phyloP scores from a whole-genome alignment of 176 grass and related monocot genomes.

The Carex pumila region DNA sequence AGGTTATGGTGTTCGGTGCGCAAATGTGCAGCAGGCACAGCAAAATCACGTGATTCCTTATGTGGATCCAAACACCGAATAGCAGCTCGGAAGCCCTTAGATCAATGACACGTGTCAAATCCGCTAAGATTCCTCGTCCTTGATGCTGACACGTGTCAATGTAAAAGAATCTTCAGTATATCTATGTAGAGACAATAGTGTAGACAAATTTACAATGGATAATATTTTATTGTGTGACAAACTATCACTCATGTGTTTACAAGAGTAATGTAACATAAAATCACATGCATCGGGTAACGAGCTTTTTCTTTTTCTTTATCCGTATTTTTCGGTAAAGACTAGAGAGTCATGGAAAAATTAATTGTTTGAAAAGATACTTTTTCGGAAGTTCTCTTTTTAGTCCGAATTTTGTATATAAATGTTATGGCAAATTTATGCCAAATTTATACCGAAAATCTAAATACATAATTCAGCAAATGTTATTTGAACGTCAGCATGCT shows the following conservation, averaged over 20 bases:
- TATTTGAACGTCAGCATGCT: too few species aligned
- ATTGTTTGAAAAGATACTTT: neutral
- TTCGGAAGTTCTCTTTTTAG: neutral
- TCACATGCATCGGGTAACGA: neutral
- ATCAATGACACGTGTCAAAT: neutral
- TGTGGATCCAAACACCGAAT: neutral
- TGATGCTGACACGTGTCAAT: neutral
- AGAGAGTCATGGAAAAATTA: neutral
- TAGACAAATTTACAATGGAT: neutral
- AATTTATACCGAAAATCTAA: too few species aligned
- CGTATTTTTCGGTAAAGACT: neutral
- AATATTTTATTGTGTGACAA: neutral
- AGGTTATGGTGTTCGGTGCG: slow-evolving; percentile 2
- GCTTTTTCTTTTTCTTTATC: neutral
- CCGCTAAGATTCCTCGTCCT: neutral
- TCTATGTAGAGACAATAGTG: neutral
- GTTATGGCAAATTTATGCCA: too few species aligned
- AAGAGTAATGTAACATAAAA: neutral
- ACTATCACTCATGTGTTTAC: neutral
- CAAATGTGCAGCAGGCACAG: neutral
- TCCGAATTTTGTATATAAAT: neutral
- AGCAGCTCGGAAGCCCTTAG: neutral
- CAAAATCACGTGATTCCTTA: neutral
- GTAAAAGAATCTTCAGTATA: neutral
- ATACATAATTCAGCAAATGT: too few species aligned